Base-by-base conservation (phyloP, 495 filamentous ascomycete species). In the Xylaria telfairii region DNA sequence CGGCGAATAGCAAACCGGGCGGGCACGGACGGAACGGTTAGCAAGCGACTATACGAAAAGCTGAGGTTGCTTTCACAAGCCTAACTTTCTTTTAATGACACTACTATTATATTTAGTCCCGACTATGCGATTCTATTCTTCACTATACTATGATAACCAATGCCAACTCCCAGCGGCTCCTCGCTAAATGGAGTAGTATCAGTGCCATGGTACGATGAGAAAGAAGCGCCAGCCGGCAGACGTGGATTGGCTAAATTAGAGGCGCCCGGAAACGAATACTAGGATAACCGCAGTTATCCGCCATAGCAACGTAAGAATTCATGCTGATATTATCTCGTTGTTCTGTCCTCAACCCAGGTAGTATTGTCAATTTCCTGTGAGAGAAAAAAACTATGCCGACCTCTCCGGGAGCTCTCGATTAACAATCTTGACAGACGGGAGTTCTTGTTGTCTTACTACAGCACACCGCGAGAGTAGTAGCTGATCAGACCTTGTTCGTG, bases 361-460 rank as follows among this genome's bases (percentile, higher is more conserved):
- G 49, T 4, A 13, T 54, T 17, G 12, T 2, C 1, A 30, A 17
- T 30, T 30, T 6, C 28, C 13, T 15, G 13, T 13, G 4, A 3
- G 4, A 37, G 34, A 37, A 37, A 37, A 3, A 17, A 5, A 51
- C n/a, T 3, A 13, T 54, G 30, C 26, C 26, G 26, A 54, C 4
- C 3, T 28, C 21, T 54, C 26, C 51, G 26, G 3, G 15, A 15
- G 12, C 51, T 30, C 51, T 28, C 24, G 51, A 17, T 26, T 30
- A 9, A 12, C 32, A n/a, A 59, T 21, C 17, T 8, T 37, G 56
- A 59, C 7, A 59, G 37, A 34, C 8, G 3, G 28, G 32, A 57
- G 17, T 59, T 59, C n/a, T 12, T 59, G 37, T n/a, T 39, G 56
- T 59, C 56, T 59, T 59, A 59, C 56, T 59, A 59, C 56, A 37